Evolutionary conservation across 345 rosid species (phyloP).

Genomic region (Eucalyptus cloeziana): DNA sequence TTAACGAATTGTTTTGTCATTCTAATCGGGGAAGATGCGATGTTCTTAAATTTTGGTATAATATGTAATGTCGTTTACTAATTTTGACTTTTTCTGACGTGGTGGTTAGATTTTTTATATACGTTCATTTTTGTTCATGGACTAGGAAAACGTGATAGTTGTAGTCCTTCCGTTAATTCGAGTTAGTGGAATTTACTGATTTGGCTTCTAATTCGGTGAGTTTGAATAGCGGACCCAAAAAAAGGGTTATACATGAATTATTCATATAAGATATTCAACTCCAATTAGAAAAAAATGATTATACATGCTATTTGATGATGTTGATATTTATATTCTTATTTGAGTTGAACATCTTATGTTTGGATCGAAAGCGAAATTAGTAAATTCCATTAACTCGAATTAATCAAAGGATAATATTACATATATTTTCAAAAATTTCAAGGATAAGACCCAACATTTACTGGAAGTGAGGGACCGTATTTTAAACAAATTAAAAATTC

Average conservation of each 20-base stretch:
- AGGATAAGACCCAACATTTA: rapidly evolving
- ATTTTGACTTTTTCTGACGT: background rate
- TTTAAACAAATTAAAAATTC: background rate
- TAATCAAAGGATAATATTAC: no score
- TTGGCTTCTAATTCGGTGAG: background rate
- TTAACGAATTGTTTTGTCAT: no score
- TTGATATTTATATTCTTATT: no score
- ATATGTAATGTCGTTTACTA: background rate
- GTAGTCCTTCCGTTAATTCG: background rate
- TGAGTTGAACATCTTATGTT: no score
- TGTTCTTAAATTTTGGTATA: no score
- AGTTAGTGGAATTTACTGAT: background rate
- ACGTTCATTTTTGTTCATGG: background rate
- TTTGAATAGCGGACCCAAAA: background rate
- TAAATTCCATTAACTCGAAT: no score
- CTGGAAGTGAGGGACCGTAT: rapidly evolving
- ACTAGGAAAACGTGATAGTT: background rate
- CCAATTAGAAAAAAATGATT: background rate
- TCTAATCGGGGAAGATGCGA: no score
- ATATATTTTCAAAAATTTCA: no score
- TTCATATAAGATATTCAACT: background rate
- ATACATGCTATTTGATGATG: no score
- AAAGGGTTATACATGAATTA: background rate
- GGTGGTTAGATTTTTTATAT: no score
- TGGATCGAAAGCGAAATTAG: no score